phyloP scores from a whole-genome alignment of 1,284 basidiomycete genomes.

The Ganoderma sinense region DNA sequence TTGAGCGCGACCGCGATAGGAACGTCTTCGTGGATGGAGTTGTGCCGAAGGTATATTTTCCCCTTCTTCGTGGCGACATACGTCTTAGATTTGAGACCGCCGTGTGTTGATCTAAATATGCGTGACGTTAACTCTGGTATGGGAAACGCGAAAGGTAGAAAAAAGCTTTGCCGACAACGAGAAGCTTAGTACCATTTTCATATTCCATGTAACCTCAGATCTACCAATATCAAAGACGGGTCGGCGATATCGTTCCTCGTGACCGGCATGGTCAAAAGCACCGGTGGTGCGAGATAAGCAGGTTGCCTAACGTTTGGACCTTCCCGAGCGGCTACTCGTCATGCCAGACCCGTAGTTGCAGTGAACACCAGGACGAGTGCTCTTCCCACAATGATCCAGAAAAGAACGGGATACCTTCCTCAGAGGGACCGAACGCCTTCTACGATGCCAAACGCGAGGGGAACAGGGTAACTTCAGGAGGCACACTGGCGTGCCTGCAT shows the following conservation, averaged over 20 bases:
- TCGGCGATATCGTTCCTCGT: background rate
- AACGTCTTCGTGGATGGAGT: constrained; percentile 97
- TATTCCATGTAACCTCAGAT: background rate
- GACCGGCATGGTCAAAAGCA: background rate
- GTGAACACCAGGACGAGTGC: background rate
- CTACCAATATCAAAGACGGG: background rate
- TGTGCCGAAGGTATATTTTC: constrained; percentile 97
- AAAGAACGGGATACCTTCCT: background rate
- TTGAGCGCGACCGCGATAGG: constrained; percentile 97
- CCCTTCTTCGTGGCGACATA: constrained; percentile 96
- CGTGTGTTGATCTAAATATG: constrained; percentile 85
- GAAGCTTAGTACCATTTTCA: background rate
- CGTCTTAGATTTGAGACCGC: constrained; percentile 98
- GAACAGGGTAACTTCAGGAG: background rate
- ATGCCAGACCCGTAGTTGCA: background rate
- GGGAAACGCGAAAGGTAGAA: background rate
- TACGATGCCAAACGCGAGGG: background rate
- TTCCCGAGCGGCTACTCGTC: background rate
- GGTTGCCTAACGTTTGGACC: background rate
- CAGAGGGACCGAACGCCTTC: background rate
- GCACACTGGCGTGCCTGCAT: background rate
- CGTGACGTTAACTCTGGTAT: background rate
- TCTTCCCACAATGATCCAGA: background rate
- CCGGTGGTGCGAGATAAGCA: constrained; percentile 2
- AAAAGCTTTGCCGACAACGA: background rate